Conservation (phyloP, 495 filamentous ascomycete genomes). For the Tuber borchii region DNA sequence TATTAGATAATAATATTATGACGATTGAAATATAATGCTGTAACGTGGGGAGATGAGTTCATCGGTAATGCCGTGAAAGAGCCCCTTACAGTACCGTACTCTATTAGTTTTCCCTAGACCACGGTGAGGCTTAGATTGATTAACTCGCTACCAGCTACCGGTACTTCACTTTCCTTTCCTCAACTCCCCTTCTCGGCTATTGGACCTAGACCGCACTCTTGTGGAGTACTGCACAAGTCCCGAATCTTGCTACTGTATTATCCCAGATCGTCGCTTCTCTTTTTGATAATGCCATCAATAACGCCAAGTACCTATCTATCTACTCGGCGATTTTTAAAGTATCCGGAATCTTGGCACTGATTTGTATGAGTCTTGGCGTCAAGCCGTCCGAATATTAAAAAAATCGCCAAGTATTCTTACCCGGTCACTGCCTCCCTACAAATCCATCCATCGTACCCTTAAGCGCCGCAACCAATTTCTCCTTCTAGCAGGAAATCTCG, state of each 20-base stretch:
- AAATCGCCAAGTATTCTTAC: too few relatives aligned
- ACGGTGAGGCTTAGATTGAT: neutral
- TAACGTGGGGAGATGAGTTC: too few relatives aligned
- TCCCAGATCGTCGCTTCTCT: neutral
- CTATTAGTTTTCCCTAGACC: neutral
- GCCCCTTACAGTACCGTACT: too few relatives aligned
- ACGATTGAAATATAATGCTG: too few relatives aligned
- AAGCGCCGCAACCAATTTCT: neutral
- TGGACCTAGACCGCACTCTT: neutral
- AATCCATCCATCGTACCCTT: neutral
- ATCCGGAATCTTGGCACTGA: too few relatives aligned
- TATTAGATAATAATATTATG: too few relatives aligned
- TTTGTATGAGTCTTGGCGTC: too few relatives aligned
- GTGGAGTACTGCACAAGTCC: too few relatives aligned
- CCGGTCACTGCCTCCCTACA: neutral
- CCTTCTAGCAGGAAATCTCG: neutral
- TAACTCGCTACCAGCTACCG: neutral
- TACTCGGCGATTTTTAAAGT: too few relatives aligned
- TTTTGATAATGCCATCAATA: neutral
- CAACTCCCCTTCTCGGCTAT: neutral
- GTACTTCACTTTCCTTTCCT: neutral
- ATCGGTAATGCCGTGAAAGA: too few relatives aligned
- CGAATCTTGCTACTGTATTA: too few relatives aligned
- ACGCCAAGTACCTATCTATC: neutral
- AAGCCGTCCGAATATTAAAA: too few relatives aligned